Evolutionary conservation across 495 filamentous ascomycete species (phyloP).

Genomic region (Annulohypoxylon maeteangense): DNA sequence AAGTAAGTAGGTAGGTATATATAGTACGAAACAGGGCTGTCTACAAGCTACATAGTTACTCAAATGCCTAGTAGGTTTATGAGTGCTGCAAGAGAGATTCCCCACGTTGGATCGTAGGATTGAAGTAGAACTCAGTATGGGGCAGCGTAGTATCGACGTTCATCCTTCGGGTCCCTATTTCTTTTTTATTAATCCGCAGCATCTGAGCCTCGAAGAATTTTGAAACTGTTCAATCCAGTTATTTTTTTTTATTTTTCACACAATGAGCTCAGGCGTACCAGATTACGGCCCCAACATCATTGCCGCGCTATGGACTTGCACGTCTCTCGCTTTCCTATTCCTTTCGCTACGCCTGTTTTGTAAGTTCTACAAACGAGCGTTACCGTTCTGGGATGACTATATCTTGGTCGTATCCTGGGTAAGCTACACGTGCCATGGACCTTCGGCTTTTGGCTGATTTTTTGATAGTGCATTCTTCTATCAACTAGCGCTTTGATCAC

Average conservation of each 20-base stretch:
- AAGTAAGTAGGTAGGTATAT: background rate
- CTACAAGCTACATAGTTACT: background rate
- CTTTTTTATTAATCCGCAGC: background rate
- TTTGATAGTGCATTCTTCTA: constrained; percentile 11
- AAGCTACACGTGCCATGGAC: constrained; percentile 1
- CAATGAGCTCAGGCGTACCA: constrained; percentile 5
- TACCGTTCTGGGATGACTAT: constrained; percentile 44
- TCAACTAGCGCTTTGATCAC: constrained; percentile 5
- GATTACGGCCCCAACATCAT: constrained; percentile 39
- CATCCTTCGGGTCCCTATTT: background rate
- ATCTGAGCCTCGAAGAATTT: background rate
- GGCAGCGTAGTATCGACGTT: background rate
- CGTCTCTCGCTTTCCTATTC: constrained; percentile 33
- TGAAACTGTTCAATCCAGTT: background rate
- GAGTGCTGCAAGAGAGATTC: background rate
- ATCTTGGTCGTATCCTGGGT: constrained; percentile 44
- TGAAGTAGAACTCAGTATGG: background rate
- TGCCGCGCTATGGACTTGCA: constrained; percentile 38
- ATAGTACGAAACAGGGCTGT: background rate
- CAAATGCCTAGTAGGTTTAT: background rate
- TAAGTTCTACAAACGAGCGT: constrained; percentile 29
- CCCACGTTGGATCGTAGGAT: background rate
- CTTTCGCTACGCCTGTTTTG: constrained; percentile 35
- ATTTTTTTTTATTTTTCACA: background rate
- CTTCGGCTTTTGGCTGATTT: background rate